Evolutionary conservation across 2,329 filamentous ascomycete species (phyloP).

Genomic region (Penicillium janthinellum): DNA sequence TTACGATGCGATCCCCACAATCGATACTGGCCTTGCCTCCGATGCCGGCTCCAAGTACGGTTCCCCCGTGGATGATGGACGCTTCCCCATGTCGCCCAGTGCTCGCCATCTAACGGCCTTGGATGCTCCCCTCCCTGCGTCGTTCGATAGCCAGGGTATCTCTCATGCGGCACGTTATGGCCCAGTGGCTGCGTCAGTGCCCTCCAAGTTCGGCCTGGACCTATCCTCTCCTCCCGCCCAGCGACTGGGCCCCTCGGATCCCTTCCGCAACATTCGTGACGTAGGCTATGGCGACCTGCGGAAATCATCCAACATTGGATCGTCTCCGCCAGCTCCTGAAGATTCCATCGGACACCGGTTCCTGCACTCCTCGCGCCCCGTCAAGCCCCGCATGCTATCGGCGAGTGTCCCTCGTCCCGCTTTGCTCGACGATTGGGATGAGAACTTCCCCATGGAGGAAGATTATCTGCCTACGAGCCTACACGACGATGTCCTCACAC

Average conservation of each 20-base stretch:
- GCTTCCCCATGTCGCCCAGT: slow-evolving; percentile 78
- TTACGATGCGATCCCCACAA: slow-evolving; percentile 56
- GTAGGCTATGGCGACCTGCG: slow-evolving; percentile 73
- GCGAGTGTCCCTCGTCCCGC: slow-evolving; percentile 59
- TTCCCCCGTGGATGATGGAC: slow-evolving; percentile 76
- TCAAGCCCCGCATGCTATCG: slow-evolving; percentile 60
- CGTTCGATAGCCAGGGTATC: slow-evolving; percentile 94
- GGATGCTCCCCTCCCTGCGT: slow-evolving; percentile 88
- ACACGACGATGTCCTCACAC: slow-evolving; percentile 64
- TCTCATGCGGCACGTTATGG: slow-evolving; percentile 88
- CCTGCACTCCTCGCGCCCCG: slow-evolving; percentile 67
- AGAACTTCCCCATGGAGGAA: slow-evolving; percentile 79
- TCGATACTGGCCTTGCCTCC: slow-evolving; percentile 62
- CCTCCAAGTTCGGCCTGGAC: slow-evolving; percentile 86
- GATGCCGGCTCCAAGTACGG: slow-evolving; percentile 70
- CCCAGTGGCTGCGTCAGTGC: slow-evolving; percentile 88
- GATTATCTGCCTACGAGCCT: slow-evolving; percentile 77
- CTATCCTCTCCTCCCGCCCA: slow-evolving; percentile 76
- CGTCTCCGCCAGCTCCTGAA: slow-evolving; percentile 65
- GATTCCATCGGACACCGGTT: slow-evolving; percentile 66
- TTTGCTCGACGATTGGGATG: slow-evolving; percentile 60
- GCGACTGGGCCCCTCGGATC: slow-evolving; percentile 63
- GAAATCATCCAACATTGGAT: slow-evolving; percentile 55
- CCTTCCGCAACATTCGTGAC: slow-evolving; percentile 62
- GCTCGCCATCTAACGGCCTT: slow-evolving; percentile 79